phyloP scores from a whole-genome alignment of 306 rosid genomes.

The Sicyos edulis region DNA sequence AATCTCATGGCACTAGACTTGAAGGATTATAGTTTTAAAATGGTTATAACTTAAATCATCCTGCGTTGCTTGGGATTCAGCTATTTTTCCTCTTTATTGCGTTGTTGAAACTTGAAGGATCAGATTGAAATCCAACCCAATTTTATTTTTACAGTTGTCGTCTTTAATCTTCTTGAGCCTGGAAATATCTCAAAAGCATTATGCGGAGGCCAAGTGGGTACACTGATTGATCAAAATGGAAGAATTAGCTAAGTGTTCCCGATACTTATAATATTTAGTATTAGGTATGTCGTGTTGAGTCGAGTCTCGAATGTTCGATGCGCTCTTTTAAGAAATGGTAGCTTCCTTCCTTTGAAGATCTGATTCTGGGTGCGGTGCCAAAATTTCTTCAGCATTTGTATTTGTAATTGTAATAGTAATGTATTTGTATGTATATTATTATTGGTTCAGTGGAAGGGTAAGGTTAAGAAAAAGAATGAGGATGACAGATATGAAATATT shows the following conservation, averaged over 20 bases:
- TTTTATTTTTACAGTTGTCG: constrained; percentile 36
- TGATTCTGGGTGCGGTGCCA: constrained; percentile 19
- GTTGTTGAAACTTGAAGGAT: neutral
- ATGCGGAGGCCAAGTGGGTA: constrained; percentile 47
- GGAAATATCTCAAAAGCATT: constrained; percentile 48
- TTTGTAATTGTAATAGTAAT: neutral
- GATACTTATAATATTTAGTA: constrained; percentile 19
- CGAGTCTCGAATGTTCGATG: neutral
- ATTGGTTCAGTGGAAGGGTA: constrained; percentile 16
- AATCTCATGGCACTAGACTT: neutral
- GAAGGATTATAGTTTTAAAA: neutral
- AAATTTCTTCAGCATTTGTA: constrained; percentile 11
- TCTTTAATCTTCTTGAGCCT: constrained; percentile 44
- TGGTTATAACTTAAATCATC: neutral
- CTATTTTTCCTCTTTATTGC: neutral
- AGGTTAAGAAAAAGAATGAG: neutral
- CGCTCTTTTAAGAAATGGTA: constrained; percentile 2
- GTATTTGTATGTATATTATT: constrained; percentile 15
- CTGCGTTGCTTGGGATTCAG: neutral
- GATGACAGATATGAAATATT: too few species aligned
- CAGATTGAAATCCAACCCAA: neutral
- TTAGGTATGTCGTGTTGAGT: too few species aligned
- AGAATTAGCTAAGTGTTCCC: constrained; percentile 30
- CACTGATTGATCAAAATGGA: constrained; percentile 39
- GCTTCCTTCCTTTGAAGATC: constrained; percentile 15